phyloP scores from a whole-genome alignment of 257 asterid species.

The Rubia yunnanensis region DNA sequence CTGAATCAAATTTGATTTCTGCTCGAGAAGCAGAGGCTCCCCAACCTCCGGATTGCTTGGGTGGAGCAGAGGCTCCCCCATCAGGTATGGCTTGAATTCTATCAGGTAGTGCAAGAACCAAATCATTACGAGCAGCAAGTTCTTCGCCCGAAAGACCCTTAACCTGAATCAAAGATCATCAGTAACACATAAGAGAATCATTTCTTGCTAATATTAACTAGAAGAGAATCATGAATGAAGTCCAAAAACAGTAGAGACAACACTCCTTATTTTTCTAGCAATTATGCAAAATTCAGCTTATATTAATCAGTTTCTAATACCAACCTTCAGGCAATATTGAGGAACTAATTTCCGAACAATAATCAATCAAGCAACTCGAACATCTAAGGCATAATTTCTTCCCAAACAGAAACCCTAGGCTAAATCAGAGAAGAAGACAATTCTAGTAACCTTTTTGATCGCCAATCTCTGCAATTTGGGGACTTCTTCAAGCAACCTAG shows the following conservation, averaged over 20 bases:
- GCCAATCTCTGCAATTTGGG: conserved; percentile 93
- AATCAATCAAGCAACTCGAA: background rate
- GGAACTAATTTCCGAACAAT: background rate
- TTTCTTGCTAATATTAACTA: background rate
- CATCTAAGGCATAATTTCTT: background rate
- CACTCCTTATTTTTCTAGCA: background rate
- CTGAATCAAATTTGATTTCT: conserved; percentile 93
- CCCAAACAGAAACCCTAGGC: background rate
- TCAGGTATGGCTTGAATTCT: conserved; percentile 92
- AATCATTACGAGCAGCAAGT: conserved; percentile 77
- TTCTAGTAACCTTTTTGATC: conserved; percentile 48
- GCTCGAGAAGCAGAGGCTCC: conserved; percentile 80
- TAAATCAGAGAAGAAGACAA: background rate
- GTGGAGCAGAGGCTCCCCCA: conserved; percentile 80
- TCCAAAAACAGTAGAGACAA: background rate
- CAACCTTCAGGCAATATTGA: background rate
- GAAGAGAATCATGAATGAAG: background rate
- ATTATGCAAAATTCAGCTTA: background rate
- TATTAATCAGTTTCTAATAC: background rate
- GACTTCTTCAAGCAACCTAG: conserved; percentile 70
- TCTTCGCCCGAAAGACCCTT: conserved; percentile 89
- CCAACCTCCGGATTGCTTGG: conserved; percentile 91
- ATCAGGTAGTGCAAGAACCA: conserved; percentile 86
- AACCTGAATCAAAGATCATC: conserved; percentile 36
- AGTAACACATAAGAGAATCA: background rate